phyloP scores from a whole-genome alignment of 305 asterid species.

The Euphrasia arctica region DNA sequence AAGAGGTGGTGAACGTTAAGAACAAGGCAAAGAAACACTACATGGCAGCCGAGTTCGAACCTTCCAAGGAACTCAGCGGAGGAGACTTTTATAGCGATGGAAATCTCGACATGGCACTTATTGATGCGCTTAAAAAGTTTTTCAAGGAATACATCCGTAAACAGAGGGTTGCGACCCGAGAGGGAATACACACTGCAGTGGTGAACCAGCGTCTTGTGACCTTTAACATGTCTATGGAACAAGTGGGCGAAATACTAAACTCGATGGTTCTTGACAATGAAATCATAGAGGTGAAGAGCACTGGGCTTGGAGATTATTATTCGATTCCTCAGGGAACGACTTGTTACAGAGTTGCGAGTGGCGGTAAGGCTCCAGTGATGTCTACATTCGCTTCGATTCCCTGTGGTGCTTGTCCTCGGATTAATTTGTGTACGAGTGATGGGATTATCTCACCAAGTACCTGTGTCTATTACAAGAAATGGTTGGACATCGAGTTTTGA shows the following conservation, averaged over 20 bases:
- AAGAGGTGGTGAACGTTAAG: conserved; percentile 52
- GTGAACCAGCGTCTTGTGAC: conserved; percentile 22
- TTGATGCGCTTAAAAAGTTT: conserved; percentile 27
- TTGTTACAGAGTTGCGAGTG: conserved; percentile 18
- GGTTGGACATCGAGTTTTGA: conserved; percentile 49
- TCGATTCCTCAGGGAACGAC: no score
- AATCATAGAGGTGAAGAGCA: no score
- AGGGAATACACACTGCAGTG: conserved; percentile 33
- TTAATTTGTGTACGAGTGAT: conserved; percentile 45
- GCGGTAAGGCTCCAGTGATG: conserved; percentile 25
- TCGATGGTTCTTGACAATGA: no score
- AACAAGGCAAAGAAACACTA: conserved; percentile 44
- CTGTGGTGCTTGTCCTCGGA: conserved; percentile 66
- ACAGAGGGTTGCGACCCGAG: conserved; percentile 40
- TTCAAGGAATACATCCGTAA: conserved; percentile 28
- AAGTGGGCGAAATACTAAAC: conserved; percentile 35
- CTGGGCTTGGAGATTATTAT: no score
- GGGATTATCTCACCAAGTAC: conserved; percentile 59
- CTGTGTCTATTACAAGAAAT: conserved; percentile 53
- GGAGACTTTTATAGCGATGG: conserved; percentile 53
- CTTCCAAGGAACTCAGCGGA: conserved; percentile 22
- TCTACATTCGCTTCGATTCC: conserved; percentile 58
- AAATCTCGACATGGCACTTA: conserved; percentile 43
- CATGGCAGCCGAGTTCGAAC: conserved; percentile 59
- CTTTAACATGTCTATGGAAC: conserved; percentile 33